phyloP scores from a whole-genome alignment of 2,329 filamentous ascomycete genomes.

The Exserohilum turcica region DNA sequence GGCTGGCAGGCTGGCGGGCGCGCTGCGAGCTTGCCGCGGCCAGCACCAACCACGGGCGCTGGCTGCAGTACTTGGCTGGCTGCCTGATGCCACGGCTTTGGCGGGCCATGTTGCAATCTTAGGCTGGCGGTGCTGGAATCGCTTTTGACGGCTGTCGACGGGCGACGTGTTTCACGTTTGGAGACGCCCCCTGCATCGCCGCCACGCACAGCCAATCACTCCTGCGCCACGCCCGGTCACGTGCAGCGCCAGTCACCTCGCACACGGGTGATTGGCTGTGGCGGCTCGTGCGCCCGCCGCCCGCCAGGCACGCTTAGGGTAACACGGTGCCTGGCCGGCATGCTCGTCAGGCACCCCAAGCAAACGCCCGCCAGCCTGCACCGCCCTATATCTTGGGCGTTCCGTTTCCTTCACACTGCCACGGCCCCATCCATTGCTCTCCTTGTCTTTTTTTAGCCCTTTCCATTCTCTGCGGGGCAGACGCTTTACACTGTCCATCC shows the following conservation, averaged over 20 bases:
- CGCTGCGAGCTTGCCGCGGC: neutral
- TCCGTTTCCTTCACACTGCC: constrained; percentile 17
- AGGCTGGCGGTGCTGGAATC: constrained; percentile 2
- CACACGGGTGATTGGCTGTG: constrained; percentile 19
- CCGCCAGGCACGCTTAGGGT: neutral
- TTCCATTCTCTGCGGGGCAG: constrained; percentile 19
- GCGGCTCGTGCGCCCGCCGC: neutral
- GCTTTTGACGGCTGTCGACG: constrained; percentile 1
- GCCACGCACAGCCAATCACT: constrained; percentile 24
- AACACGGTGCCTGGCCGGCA: neutral
- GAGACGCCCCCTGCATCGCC: constrained; percentile 20
- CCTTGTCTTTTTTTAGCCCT: constrained; percentile 17
- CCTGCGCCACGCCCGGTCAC: constrained; percentile 11
- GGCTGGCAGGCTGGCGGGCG: neutral
- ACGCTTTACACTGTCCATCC: constrained; percentile 11
- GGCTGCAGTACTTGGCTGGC: neutral
- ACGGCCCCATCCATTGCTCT: constrained; percentile 19
- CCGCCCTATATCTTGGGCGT: constrained; percentile 17
- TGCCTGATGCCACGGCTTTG: neutral
- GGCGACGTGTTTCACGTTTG: constrained; percentile 32
- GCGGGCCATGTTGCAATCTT: constrained; percentile 4
- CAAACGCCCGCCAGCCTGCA: constrained; percentile 6
- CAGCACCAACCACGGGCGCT: neutral
- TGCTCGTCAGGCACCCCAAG: constrained; percentile 3
- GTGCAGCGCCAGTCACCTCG: constrained; percentile 7